These are phyloP conservation scores for Pezicula radicicola DNA, from an alignment of 2,329 filamentous ascomycete species.

Conservation along the genomic window DNA sequence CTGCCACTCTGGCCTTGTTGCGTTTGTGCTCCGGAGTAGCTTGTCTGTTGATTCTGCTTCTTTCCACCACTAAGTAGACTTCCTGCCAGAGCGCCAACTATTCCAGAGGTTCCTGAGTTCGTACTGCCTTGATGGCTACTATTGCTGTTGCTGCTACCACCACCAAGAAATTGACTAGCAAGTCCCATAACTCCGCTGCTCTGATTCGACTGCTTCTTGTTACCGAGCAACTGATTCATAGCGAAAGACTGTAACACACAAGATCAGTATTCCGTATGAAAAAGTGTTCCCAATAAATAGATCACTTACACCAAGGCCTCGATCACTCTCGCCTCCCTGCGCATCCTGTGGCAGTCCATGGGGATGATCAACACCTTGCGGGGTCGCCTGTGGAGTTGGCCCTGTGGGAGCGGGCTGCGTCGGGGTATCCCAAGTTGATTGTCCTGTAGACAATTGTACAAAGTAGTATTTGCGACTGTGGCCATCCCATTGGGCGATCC, in stretches of 20 bases:
- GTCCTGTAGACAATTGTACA: slow-evolving; percentile 69
- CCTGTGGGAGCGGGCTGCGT: slow-evolving; percentile 61
- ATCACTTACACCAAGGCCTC: slow-evolving; percentile 61
- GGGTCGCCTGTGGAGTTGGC: slow-evolving; percentile 52
- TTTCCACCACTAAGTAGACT: slow-evolving; percentile 52
- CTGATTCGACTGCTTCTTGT: slow-evolving; percentile 20
- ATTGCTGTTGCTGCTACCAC: slow-evolving; percentile 17
- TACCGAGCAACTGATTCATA: slow-evolving; percentile 32
- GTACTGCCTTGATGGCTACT: slow-evolving; percentile 18
- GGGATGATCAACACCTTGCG: slow-evolving; percentile 51
- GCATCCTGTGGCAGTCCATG: slow-evolving; percentile 49
- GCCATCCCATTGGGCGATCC: slow-evolving; percentile 70
- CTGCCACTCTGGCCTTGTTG: slow-evolving; percentile 22
- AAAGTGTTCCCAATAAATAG: background rate
- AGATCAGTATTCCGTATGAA: slow-evolving; percentile 7
- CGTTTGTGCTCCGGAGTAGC: slow-evolving; percentile 34
- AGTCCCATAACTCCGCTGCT: slow-evolving; percentile 30
- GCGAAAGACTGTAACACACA: slow-evolving; percentile 20
- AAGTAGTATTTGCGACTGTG: slow-evolving; percentile 65
- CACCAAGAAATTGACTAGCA: slow-evolving; percentile 30
- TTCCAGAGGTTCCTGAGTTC: slow-evolving; percentile 25
- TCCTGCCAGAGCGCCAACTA: slow-evolving; percentile 41
- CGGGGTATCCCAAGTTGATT: slow-evolving; percentile 72
- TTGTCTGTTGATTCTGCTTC: slow-evolving; percentile 31
- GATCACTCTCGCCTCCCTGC: slow-evolving; percentile 52